Conservation (phyloP, 257 asterid genomes). For the Thymus quinquecostatus region DNA sequence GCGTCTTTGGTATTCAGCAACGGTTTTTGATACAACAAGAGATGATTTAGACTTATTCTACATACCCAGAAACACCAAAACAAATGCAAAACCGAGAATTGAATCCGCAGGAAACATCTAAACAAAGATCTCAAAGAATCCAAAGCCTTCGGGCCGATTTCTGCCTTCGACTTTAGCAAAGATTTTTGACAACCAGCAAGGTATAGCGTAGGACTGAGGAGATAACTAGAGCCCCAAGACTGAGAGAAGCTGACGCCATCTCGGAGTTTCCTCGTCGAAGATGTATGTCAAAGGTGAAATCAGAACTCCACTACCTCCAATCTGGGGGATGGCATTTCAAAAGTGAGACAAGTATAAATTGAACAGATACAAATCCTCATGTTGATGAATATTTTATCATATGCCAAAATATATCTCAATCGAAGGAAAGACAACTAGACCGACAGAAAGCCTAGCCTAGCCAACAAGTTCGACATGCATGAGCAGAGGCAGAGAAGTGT, state of each 20-base stretch:
- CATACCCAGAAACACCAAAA: not conserved
- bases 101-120: slow-evolving; percentile 12
- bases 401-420: slow-evolving; percentile 19
- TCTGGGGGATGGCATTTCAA: slow-evolving; percentile 42
- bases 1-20: slow-evolving; percentile 9
- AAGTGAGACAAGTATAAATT: not conserved
- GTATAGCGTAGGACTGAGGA: not conserved
- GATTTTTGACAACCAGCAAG: slow-evolving; percentile 2
- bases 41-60: slow-evolving; percentile 1
- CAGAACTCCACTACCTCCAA: slow-evolving; percentile 98
- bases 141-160: not conserved
- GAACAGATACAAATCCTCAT: not conserved
- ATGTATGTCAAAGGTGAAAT: slow-evolving; percentile 91
- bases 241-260: slow-evolving; percentile 88
- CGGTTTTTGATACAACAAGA: slow-evolving; percentile 25
- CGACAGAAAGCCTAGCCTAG: no score
- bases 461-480: slow-evolving; percentile 17
- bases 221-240: slow-evolving; percentile 55
- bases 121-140: slow-evolving; percentile 9
- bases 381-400: no score
- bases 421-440: not conserved
- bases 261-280: slow-evolving; percentile 94
- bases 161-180: not conserved
- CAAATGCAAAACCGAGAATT: slow-evolving; percentile 6
- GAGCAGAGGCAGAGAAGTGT: slow-evolving; percentile 5